Evolutionary conservation across 805 yeast species (phyloP), one percentile per base, ranked within the genome.

Genomic region (Hanseniaspora nectarophila): DNA sequence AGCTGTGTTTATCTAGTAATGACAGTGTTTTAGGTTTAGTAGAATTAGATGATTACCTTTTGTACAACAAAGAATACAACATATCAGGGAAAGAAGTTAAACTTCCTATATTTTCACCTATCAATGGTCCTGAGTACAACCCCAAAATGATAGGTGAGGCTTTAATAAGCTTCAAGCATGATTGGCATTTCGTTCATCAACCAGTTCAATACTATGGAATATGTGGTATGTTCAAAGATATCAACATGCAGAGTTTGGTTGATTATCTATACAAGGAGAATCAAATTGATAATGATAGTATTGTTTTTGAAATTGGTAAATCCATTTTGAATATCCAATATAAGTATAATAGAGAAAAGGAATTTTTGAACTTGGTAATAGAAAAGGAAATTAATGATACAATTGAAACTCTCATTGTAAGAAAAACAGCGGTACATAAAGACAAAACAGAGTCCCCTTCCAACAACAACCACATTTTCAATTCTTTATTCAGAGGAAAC

Each of bases 401-500:
- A 12, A 55, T 65, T 5, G 65, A 65, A 28, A 49, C 52, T 2
- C 54, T 59, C 5, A 55, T 60, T 31, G 35, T 59, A 1, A 47
- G 45, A 59, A 56, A 50, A 63, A 59, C 51, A 10, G 12, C 12
- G 7, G 13, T 16, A 34, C 8, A 28, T 15, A 21, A 51, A 24
- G 45, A 42, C 6, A 26, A 26, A 15, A 2, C 45, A 15, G 18
- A 39, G 5, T 5, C 18, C 6, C 3, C 28, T 9, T 56, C 59
- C 20, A 58, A 60, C n/a, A 58, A 62, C 2, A 54, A 57, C 8
- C 62, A 61, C 70, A 40, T 78, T 3, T 74, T 76, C 56, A 81
- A 77, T 56, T 74, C 85, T 0, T 63, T 86, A 15, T 90, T 90
- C 61, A 73, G 98, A 58, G 95, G 96, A 0, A 84, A 86, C 53